phyloP scores from a whole-genome alignment of 2,329 filamentous ascomycete genomes.

The Penicillium thymicola region DNA sequence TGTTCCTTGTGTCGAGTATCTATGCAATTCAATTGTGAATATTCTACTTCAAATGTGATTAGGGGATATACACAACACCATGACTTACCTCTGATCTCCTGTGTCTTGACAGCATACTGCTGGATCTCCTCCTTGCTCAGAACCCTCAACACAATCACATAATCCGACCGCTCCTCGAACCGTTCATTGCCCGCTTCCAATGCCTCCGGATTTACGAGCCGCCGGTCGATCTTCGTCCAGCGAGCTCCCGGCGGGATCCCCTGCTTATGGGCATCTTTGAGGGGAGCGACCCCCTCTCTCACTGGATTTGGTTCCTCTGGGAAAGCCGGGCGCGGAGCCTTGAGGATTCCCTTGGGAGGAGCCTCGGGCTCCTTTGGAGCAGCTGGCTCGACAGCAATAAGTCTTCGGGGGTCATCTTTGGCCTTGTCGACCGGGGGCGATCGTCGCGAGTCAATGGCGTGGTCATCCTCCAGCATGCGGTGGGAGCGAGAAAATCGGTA shows the following conservation, averaged over 20 bases:
- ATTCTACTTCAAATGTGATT: not conserved
- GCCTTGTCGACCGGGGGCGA: conserved; percentile 14
- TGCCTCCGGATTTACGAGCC: conserved; percentile 84
- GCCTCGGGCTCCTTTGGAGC: conserved; percentile 58
- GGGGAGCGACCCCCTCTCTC: conserved; percentile 86
- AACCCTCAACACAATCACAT: conserved; percentile 87
- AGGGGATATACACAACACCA: not conserved
- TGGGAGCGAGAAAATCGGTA: conserved; percentile 27
- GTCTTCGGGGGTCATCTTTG: conserved; percentile 26
- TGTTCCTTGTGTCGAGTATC: conserved; percentile 39
- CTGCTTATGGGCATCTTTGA: conserved; percentile 75
- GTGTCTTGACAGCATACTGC: conserved; percentile 76
- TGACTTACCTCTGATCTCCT: conserved; percentile 70
- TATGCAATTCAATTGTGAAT: conserved; percentile 21
- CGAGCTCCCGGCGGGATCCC: conserved; percentile 75
- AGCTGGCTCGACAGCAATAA: conserved; percentile 26
- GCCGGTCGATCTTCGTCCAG: conserved; percentile 90
- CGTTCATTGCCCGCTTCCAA: conserved; percentile 83
- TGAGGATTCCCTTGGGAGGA: conserved; percentile 76
- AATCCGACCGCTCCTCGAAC: conserved; percentile 88
- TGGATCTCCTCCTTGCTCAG: conserved; percentile 87
- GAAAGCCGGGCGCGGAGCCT: conserved; percentile 75
- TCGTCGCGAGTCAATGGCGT: conserved; percentile 17
- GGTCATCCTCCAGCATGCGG: conserved; percentile 18
- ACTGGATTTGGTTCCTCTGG: conserved; percentile 81